These are phyloP conservation scores for Lasiosphaeria hispida DNA, from an alignment of 495 filamentous ascomycete genomes.

Conservation along the genomic window DNA sequence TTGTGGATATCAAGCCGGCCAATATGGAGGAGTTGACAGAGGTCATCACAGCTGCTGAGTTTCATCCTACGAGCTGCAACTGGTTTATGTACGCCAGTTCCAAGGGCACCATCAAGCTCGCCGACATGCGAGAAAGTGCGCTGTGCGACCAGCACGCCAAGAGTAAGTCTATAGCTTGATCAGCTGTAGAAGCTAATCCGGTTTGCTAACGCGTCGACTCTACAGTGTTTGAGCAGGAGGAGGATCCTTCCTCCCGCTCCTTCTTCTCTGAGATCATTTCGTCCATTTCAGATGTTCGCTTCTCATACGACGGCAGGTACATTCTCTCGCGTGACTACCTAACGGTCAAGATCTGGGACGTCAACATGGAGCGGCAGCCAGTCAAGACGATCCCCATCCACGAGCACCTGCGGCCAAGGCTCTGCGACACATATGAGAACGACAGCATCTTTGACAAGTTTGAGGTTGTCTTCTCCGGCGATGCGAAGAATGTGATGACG, in stretches of 20 bases:
- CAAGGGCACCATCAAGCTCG: constrained; percentile 97
- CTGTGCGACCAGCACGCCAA: constrained; percentile 95
- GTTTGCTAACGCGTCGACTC: constrained; percentile 11
- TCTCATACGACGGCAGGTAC: constrained; percentile 93
- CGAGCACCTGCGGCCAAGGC: constrained; percentile 87
- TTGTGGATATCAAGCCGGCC: constrained; percentile 98
- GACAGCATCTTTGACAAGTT: constrained; percentile 99
- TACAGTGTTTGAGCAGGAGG: constrained; percentile 96
- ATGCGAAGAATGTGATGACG: constrained; percentile 98
- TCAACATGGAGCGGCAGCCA: constrained; percentile 95
- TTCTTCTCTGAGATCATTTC: constrained; percentile 99
- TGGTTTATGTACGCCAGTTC: constrained; percentile 99
- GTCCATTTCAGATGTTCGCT: constrained; percentile 97
- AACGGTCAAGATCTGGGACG: constrained; percentile 99
- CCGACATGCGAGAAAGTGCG: constrained; percentile 95
- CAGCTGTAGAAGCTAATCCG: background rate
- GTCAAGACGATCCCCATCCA: constrained; percentile 99
- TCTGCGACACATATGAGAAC: constrained; percentile 99
- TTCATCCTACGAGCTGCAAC: constrained; percentile 96
- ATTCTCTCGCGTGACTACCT: constrained; percentile 97
- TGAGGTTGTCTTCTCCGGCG: constrained; percentile 97
- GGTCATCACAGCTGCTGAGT: constrained; percentile 97
- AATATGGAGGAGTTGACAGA: constrained; percentile 99
- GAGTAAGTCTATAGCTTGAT: constrained; percentile 54
- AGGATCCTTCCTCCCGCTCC: constrained; percentile 95